These are phyloP conservation scores for Candida glucosophila DNA, from an alignment of 1,139 yeast species.

Conservation along the genomic window DNA sequence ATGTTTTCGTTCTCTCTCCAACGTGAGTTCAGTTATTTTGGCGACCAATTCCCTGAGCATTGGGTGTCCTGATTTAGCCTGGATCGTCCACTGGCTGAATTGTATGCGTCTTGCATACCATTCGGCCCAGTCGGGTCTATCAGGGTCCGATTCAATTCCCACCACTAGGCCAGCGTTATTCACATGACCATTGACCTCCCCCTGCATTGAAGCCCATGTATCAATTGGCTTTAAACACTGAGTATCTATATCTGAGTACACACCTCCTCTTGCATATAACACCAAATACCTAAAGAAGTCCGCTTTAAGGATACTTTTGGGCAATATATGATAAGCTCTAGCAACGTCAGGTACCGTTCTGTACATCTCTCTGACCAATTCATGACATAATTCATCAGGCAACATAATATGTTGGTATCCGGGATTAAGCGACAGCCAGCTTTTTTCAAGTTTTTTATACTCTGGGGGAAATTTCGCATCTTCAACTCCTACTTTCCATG, in stretches of 20 bases:
- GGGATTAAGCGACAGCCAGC: constrained; percentile 58
- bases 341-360: constrained; percentile 68
- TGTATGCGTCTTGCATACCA: constrained; percentile 66
- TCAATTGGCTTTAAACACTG: constrained; percentile 30
- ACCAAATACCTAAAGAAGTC: constrained; percentile 88
- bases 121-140: constrained; percentile 67
- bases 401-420: constrained; percentile 65
- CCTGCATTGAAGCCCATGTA: constrained; percentile 25
- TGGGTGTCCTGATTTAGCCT: constrained; percentile 87
- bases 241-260: constrained; percentile 88
- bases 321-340: constrained; percentile 70
- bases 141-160: constrained; percentile 93
- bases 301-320: constrained; percentile 72
- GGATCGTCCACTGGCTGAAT: constrained; percentile 72
- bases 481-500: constrained; percentile 71
- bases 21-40: constrained; percentile 68
- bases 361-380: constrained; percentile 55
- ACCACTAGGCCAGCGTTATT: constrained; percentile 63
- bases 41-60: constrained; percentile 75
- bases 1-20: constrained; percentile 23
- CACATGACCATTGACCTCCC: constrained; percentile 19
- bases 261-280: constrained; percentile 84
- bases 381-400: constrained; percentile 62
- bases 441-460: constrained; percentile 30
- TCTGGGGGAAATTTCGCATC: constrained; percentile 45